Evolutionary conservation across 495 filamentous ascomycete genomes (phyloP).

Genomic region (Daldinia vernicosa): DNA sequence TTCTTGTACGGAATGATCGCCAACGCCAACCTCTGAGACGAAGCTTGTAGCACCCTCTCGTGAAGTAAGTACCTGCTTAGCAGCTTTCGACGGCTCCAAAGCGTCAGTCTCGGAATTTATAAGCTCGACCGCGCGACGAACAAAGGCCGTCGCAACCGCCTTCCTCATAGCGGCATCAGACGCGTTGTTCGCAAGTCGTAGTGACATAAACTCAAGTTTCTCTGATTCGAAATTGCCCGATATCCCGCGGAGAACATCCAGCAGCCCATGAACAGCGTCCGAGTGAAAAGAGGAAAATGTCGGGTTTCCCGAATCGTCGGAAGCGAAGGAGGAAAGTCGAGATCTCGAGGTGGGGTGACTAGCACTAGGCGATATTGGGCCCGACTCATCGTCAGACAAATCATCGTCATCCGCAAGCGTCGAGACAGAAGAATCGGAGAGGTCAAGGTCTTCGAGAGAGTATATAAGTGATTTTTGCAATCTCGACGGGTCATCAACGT

Average conservation of each 20-base stretch:
- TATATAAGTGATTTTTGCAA: slow-evolving; percentile 68
- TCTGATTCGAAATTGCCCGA: slow-evolving; percentile 84
- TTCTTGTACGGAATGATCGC: slow-evolving; percentile 56
- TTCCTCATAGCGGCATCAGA: slow-evolving; percentile 86
- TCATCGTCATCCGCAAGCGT: slow-evolving; percentile 56
- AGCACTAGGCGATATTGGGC: slow-evolving; percentile 37
- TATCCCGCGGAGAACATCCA: slow-evolving; percentile 73
- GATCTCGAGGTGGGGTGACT: slow-evolving; percentile 48
- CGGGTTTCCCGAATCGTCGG: slow-evolving; percentile 55
- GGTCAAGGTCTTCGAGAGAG: slow-evolving; percentile 69
- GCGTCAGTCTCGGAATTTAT: slow-evolving; percentile 62
- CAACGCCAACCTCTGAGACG: slow-evolving; percentile 61
- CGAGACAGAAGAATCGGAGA: slow-evolving; percentile 83
- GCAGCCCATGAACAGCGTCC: slow-evolving; percentile 84
- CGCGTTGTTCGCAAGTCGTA: slow-evolving; percentile 88
- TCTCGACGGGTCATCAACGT: slow-evolving; percentile 49
- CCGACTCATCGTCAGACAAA: slow-evolving; percentile 52
- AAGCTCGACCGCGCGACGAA: slow-evolving; percentile 79
- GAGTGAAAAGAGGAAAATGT: slow-evolving; percentile 77
- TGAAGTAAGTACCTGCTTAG: slow-evolving; percentile 63
- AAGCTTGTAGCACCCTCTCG: slow-evolving; percentile 60
- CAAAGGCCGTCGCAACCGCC: slow-evolving; percentile 84
- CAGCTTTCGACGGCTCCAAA: slow-evolving; percentile 69
- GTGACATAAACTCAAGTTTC: slow-evolving; percentile 86
- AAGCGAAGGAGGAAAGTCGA: slow-evolving; percentile 61